Conservation (phyloP, 306 rosid species). For the Pterocarpus macrocarpus region DNA sequence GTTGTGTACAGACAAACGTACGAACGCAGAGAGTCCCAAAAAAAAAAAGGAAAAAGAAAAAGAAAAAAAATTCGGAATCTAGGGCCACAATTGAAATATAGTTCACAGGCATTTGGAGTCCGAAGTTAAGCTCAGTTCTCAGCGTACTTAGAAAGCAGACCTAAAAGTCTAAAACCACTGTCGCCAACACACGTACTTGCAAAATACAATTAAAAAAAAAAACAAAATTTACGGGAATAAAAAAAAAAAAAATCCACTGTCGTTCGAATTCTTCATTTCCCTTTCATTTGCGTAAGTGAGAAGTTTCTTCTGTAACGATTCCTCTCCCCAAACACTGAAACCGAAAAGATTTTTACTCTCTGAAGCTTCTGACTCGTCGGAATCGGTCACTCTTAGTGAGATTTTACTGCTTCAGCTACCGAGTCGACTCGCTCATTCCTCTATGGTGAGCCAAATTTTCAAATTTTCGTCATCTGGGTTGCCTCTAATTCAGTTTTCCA, state of each 20-base stretch:
- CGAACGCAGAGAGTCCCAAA: slow-evolving; percentile 38
- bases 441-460: slow-evolving; percentile 73
- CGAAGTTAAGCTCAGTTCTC: slow-evolving; percentile 49
- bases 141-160: slow-evolving; percentile 73
- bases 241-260: background rate
- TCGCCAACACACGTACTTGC: slow-evolving; percentile 26
- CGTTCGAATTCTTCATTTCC: slow-evolving; percentile 26
- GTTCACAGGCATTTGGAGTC: slow-evolving; percentile 45
- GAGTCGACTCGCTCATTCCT: slow-evolving; percentile 63
- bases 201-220: background rate
- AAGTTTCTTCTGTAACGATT: slow-evolving; percentile 42
- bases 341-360: slow-evolving; percentile 13
- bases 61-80: slow-evolving; percentile 56
- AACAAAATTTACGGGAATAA: background rate
- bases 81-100: slow-evolving; percentile 33
- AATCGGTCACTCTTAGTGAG: slow-evolving; percentile 47
- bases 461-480: background rate
- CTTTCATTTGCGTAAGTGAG: slow-evolving; percentile 37
- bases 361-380: slow-evolving; percentile 36
- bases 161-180: slow-evolving; percentile 34
- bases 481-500: slow-evolving; percentile 6
- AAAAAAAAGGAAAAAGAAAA: too few species aligned
- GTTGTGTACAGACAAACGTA: background rate
- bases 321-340: background rate
- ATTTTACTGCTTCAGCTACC: slow-evolving; percentile 49